These are phyloP conservation scores for Sodiomyces alkalinus DNA, from an alignment of 2,329 filamentous ascomycete genomes.

Conservation along the genomic window DNA sequence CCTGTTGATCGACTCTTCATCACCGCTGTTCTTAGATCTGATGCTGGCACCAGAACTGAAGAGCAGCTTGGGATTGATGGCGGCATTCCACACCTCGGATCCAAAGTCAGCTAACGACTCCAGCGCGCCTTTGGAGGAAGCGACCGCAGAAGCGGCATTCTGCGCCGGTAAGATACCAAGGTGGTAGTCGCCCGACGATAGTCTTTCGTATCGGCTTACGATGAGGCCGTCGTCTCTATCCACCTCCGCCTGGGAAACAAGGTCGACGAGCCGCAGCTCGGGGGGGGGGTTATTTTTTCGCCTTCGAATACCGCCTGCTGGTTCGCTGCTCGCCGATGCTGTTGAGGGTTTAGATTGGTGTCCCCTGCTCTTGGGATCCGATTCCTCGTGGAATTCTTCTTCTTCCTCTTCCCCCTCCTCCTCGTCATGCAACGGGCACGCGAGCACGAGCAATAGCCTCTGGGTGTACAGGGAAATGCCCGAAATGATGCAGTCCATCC, in stretches of 20 bases:
- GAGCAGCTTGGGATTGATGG: conserved; percentile 71
- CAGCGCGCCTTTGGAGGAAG: conserved; percentile 55
- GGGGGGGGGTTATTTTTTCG: conserved; percentile 71
- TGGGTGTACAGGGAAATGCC: conserved; percentile 94
- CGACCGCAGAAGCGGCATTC: conserved; percentile 46
- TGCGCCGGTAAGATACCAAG: conserved; percentile 67
- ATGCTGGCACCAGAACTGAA: conserved; percentile 81
- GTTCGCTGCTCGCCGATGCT: conserved; percentile 37
- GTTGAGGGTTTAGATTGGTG: conserved; percentile 28
- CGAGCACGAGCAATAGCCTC: conserved; percentile 77
- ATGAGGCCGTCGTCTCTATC: conserved; percentile 81
- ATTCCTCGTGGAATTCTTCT: no score
- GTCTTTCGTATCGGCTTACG: conserved; percentile 71
- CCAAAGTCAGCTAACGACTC: conserved; percentile 60
- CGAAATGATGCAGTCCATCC: conserved; percentile 95
- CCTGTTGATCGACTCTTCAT: conserved; percentile 37
- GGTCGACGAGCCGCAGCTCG: conserved; percentile 81
- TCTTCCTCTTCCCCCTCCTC: conserved; percentile 40
- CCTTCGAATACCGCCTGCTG: conserved; percentile 50
- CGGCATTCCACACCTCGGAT: conserved; percentile 77
- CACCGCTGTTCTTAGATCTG: conserved; percentile 43
- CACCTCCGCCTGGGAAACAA: conserved; percentile 71
- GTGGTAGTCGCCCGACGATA: conserved; percentile 86
- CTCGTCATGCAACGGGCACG: conserved; percentile 65
- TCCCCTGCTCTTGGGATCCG: conserved; percentile 13